phyloP scores from a whole-genome alignment of 331 rosid genomes.

The Prunus yedoensis region DNA sequence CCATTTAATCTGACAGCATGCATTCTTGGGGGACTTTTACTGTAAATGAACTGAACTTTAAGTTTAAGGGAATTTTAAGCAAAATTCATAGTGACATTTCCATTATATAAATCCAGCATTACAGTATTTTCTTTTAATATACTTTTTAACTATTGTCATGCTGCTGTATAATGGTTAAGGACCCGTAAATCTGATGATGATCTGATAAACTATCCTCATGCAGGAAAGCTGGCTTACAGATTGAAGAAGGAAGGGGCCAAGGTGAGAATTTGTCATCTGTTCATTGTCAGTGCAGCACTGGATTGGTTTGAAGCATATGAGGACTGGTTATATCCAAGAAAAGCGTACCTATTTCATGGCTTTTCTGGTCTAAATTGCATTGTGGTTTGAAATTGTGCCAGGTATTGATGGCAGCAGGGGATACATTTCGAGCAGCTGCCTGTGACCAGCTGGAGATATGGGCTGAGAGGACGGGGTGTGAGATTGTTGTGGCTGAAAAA shows the following conservation, averaged over 20 bases:
- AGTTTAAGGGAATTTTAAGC: background rate
- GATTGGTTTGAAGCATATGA: background rate
- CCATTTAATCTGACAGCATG: background rate
- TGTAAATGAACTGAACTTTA: background rate
- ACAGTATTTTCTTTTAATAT: background rate
- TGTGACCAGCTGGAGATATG: slow-evolving; percentile 97
- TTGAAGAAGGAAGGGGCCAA: slow-evolving; percentile 89
- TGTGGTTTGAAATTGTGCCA: slow-evolving; percentile 34
- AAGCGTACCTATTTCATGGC: slow-evolving; percentile 10
- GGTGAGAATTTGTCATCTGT: slow-evolving; percentile 42
- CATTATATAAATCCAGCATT: background rate
- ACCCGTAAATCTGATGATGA: background rate
- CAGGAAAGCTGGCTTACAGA: slow-evolving; percentile 95
- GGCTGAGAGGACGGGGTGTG: slow-evolving; percentile 97
- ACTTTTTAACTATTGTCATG: background rate
- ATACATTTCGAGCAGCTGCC: slow-evolving; percentile 98
- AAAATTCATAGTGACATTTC: background rate
- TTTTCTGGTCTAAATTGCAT: slow-evolving; percentile 17
- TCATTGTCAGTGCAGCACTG: background rate
- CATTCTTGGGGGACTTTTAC: background rate
- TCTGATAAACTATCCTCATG: slow-evolving; percentile 39
- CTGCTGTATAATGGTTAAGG: background rate
- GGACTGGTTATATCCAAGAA: background rate
- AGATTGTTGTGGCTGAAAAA: slow-evolving; percentile 78
- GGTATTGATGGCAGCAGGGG: slow-evolving; percentile 98